Base-by-base conservation (phyloP, 2,329 filamentous ascomycete genomes). In the Xylaria sp. region DNA sequence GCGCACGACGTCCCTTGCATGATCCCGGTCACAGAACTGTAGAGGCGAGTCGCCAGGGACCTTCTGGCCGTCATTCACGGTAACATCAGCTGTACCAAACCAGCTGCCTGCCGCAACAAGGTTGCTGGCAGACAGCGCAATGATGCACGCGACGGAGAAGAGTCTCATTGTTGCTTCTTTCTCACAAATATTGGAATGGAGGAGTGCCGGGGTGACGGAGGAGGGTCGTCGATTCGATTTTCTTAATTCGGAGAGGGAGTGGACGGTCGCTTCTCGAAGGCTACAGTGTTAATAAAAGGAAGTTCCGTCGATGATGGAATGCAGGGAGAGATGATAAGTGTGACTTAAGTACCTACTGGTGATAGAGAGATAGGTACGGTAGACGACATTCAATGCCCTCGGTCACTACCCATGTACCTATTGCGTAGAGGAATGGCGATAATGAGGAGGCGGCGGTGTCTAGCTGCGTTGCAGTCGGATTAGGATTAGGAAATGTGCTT, bases 41-140 rank as follows among this genome's bases (percentile, higher is more conserved):
- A 99, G 85, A 33, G 96, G 95, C 77, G 95, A 97, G 57, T 95
- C 84, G 78, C 96, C 94, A 0, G 92, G 90, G 17, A 97, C 91
- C 71, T 89, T 86, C 78, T 87, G 83, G 51, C 87, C 81, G 29
- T 83, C 82, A 65, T 83, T 82, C 57, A 82, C 80, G 65, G 84
- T 78, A 64, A 84, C 80, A 70, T 84, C 81, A 76, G 86, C 83
- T 51, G 78, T 74, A 72, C 83, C 81, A 69, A 86, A 86, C 75
- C 81, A 79, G 75, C 77, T 79, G 70, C 81, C 84, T 31, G 82
- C 82, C 63, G 85, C 81, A 59, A 80, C 81, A 70, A 83, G 74
- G 68, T 63, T 65, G 50, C 71, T 62, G 60, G 74, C 73, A 42
- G 74, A 75, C 62, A 87, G 76, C 64, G 83, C 80, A 68, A 82